Evolutionary conservation across 2,329 filamentous ascomycete species (phyloP).

Genomic region (Cladosporium sp.): DNA sequence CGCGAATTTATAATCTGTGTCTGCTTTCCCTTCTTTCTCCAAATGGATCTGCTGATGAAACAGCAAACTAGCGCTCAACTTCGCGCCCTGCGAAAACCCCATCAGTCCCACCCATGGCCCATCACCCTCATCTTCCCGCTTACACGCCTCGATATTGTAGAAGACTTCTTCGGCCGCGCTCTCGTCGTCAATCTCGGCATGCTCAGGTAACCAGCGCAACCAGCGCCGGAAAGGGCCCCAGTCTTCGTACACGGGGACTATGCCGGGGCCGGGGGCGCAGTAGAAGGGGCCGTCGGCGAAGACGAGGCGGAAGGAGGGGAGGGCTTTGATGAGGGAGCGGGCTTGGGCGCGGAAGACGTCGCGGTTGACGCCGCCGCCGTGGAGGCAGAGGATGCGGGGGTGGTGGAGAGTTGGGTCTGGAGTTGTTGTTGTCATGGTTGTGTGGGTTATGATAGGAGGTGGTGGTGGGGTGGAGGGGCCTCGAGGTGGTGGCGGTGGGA

Average conservation of each 20-base stretch:
- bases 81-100: constrained; percentile 54
- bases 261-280: constrained; percentile 61
- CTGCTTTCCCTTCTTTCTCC: constrained; percentile 39
- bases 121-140: constrained; percentile 45
- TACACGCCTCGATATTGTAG: constrained; percentile 47
- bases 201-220: constrained; percentile 64
- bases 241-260: constrained; percentile 64
- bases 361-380: constrained; percentile 75
- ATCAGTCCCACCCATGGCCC: constrained; percentile 53
- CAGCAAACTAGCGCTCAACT: constrained; percentile 47
- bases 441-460: neutral
- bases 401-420: constrained; percentile 24
- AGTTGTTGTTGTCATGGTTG: neutral
- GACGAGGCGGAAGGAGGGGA: constrained; percentile 67
- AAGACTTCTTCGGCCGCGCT: constrained; percentile 48
- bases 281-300: constrained; percentile 71
- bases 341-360: constrained; percentile 68
- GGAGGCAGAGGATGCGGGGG: constrained; percentile 76
- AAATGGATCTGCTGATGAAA: constrained; percentile 60
- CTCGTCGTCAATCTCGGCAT: constrained; percentile 55
- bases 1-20: constrained; percentile 58
- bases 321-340: constrained; percentile 54
- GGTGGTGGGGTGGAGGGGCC: neutral
- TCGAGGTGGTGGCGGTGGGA: neutral
- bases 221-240: constrained; percentile 65